Percentiles rank a stretch among this genome's conserved stretches.
Conservation (phyloP, 2,329 filamentous ascomycete genomes). For the Apiospora rasikravindrae region DNA sequence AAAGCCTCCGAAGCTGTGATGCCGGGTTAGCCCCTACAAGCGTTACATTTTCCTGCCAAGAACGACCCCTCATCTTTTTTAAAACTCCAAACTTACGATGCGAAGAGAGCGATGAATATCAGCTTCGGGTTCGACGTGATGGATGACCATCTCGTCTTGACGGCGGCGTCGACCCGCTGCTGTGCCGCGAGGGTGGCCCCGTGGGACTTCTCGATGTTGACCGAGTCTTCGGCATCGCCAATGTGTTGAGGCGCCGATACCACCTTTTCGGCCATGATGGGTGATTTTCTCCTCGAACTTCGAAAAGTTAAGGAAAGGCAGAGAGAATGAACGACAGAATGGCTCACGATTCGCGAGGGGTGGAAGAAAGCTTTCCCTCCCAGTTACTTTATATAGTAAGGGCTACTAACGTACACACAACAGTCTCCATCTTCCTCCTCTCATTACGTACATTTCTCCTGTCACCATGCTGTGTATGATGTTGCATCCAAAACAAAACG, state of each 20-base stretch:
- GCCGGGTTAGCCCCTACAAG: not conserved
- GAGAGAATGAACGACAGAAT: not conserved
- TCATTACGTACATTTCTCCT: not conserved
- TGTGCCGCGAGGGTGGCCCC: conserved; percentile 19
- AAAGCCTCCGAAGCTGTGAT: conserved; percentile 52
- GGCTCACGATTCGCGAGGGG: not conserved
- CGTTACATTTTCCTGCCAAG: not conserved
- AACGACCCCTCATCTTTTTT: not conserved
- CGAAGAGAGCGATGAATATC: conserved; percentile 46
- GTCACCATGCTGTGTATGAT: not conserved
- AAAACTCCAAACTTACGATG: conserved; percentile 38
- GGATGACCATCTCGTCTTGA: conserved; percentile 35
- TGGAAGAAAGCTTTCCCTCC: not conserved
- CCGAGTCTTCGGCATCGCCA: not conserved
- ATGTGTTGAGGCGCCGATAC: conserved; percentile 13
- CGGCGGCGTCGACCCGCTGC: conserved; percentile 23
- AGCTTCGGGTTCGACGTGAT: conserved; percentile 43
- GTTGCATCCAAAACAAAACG: not conserved
- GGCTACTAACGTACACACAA: not conserved
- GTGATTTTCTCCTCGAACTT: too few relatives aligned
- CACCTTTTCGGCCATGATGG: conserved; percentile 2
- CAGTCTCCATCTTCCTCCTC: not conserved
- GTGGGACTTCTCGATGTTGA: conserved; percentile 8
- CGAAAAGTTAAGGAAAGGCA: not conserved
- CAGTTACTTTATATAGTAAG: not conserved